phyloP scores from a whole-genome alignment of 352 stramenopile species.

The Phytophthora citrophthora region DNA sequence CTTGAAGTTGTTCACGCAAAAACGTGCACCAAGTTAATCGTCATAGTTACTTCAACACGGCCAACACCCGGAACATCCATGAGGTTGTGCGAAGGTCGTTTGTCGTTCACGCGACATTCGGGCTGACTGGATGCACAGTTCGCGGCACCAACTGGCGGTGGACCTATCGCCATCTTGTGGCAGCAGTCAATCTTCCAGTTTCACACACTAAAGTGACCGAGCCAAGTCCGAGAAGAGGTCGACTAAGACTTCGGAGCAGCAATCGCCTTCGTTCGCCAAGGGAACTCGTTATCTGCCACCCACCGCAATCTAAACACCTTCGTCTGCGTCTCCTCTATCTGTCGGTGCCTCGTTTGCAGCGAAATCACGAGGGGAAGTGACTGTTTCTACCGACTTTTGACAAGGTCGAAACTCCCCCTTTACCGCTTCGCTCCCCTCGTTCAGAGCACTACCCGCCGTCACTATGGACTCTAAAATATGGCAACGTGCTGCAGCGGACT shows the following conservation, averaged over 20 bases:
- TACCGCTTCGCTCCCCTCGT: not conserved
- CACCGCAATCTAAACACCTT: not conserved
- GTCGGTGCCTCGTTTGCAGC: slow-evolving; percentile 2
- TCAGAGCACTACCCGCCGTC: not conserved
- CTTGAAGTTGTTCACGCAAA: slow-evolving; percentile 19
- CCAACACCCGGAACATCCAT: not conserved
- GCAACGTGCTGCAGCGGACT: slow-evolving; percentile 69
- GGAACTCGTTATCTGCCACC: slow-evolving; percentile 4
- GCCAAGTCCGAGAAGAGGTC: slow-evolving; percentile 2
- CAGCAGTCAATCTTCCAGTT: slow-evolving; percentile 32
- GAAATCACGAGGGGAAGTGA: slow-evolving; percentile 11
- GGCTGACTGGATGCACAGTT: slow-evolving; percentile 8
- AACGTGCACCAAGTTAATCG: slow-evolving; percentile 2
- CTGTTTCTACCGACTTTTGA: not conserved
- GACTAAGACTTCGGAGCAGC: slow-evolving; percentile 16
- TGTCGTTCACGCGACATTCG: slow-evolving; percentile 5
- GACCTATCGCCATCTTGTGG: slow-evolving; percentile 12
- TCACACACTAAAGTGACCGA: slow-evolving; percentile 17
- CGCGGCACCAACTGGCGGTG: slow-evolving; percentile 16
- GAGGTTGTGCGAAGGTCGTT: slow-evolving; percentile 2
- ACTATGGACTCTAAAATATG: slow-evolving; percentile 64
- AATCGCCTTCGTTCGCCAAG: slow-evolving; percentile 1
- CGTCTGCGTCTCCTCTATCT: slow-evolving; percentile 4
- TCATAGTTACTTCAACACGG: too few relatives aligned
- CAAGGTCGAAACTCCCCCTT: slow-evolving; percentile 26